Conservation (phyloP, 768 basidiomycete species). For the Xerocomus potaroensis region DNA sequence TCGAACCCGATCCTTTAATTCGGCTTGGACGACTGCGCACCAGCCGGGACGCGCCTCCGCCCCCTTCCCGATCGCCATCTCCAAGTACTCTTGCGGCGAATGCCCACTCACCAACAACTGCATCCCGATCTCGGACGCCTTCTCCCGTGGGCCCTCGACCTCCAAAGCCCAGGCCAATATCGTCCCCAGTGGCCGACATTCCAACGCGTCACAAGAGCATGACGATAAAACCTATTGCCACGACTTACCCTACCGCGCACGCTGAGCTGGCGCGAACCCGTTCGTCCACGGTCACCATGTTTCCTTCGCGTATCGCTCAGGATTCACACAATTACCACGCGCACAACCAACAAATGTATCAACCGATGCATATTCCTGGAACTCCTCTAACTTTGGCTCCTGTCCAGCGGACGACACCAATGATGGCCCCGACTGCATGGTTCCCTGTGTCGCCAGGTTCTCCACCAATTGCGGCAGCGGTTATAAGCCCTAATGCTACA, state of each 20-base stretch:
- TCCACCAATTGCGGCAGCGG: slow-evolving; percentile 12
- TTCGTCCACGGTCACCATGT: slow-evolving; percentile 28
- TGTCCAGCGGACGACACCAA: slow-evolving; percentile 2
- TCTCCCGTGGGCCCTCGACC: slow-evolving; percentile 52
- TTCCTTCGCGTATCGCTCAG: slow-evolving; percentile 20
- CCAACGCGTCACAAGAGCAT: slow-evolving; percentile 32
- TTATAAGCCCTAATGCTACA: slow-evolving; percentile 9
- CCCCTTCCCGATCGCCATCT: slow-evolving; percentile 30
- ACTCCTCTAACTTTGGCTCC: slow-evolving; percentile 9
- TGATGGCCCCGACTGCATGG: slow-evolving; percentile 13
- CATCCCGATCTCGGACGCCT: slow-evolving; percentile 40
- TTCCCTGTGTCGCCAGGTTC: slow-evolving; percentile 11
- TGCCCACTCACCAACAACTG: slow-evolving; percentile 14
- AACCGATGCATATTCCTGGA: slow-evolving; percentile 27
- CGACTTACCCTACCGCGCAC: slow-evolving; percentile 13
- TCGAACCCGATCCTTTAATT: slow-evolving; percentile 9
- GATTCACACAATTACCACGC: slow-evolving; percentile 32
- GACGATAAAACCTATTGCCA: slow-evolving; percentile 21
- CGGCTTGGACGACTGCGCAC: slow-evolving; percentile 17
- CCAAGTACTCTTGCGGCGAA: slow-evolving; percentile 13
- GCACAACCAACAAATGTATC: slow-evolving; percentile 30
- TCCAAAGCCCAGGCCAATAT: slow-evolving; percentile 27
- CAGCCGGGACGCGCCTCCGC: slow-evolving; percentile 24
- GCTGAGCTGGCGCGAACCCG: slow-evolving; percentile 23
- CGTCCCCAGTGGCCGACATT: slow-evolving; percentile 26